These are phyloP conservation scores for Stagonosporopsis rhizophila DNA, from an alignment of 2,329 filamentous ascomycete genomes.

Conservation along the genomic window DNA sequence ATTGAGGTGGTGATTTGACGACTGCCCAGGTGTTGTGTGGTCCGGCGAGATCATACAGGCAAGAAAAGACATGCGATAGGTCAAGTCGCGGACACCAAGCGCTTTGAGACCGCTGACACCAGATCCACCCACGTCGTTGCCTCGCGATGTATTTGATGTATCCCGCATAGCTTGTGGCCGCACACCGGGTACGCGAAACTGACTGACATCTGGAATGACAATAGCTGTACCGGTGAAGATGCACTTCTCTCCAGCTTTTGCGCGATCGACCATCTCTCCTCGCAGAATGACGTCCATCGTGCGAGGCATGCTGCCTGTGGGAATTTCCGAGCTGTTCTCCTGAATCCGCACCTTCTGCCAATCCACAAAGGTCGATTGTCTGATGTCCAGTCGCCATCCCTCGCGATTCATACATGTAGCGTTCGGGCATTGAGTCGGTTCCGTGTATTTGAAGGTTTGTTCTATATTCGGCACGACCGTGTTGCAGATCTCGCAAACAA, in stretches of 20 bases:
- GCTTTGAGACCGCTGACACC: constrained; percentile 90
- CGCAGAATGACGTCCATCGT: constrained; percentile 97
- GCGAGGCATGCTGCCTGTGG: constrained; percentile 96
- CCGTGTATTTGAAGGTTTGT: constrained; percentile 96
- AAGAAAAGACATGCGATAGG: constrained; percentile 94
- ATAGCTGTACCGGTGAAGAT: constrained; percentile 97
- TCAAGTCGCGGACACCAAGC: constrained; percentile 91
- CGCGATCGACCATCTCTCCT: constrained; percentile 95
- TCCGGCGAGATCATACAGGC: constrained; percentile 96
- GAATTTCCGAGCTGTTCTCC: constrained; percentile 97
- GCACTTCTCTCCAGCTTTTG: constrained; percentile 97
- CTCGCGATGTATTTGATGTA: constrained; percentile 73
- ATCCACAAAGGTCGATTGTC: constrained; percentile 96
- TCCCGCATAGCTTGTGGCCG: constrained; percentile 85
- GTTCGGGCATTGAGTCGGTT: constrained; percentile 95
- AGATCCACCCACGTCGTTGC: constrained; percentile 79
- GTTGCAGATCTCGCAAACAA: constrained; percentile 87
- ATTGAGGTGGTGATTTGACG: constrained; percentile 70
- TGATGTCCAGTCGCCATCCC: constrained; percentile 96
- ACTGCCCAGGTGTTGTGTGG: constrained; percentile 78
- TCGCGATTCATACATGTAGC: constrained; percentile 82
- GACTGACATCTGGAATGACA: constrained; percentile 95
- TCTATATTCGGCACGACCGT: constrained; percentile 88
- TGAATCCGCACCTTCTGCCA: constrained; percentile 99
- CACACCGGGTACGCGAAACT: constrained; percentile 87